Evolutionary conservation across 345 rosid species (phyloP).

Genomic region (Clarkia xantiana): DNA sequence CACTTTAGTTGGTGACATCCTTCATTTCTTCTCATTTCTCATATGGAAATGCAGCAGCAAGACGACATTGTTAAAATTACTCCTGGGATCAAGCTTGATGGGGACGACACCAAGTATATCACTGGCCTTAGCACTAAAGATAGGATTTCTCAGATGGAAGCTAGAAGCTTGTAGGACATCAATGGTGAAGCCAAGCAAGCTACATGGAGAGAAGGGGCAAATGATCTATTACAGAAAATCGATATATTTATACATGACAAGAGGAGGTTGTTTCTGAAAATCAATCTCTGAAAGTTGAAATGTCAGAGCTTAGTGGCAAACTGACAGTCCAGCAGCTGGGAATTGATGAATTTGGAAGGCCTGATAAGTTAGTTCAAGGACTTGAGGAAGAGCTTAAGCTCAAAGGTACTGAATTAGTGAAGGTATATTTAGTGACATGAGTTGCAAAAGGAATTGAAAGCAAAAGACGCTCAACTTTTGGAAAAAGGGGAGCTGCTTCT

Average conservation of each 20-base stretch:
- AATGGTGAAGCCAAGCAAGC: conserved; percentile 36
- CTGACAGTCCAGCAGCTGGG: conserved; percentile 24
- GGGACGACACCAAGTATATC: conserved; percentile 32
- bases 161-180: conserved; percentile 35
- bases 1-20: no score
- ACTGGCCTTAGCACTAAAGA: conserved; percentile 70
- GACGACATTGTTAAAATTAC: no score
- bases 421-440: conserved; percentile 22
- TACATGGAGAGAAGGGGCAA: conserved; percentile 51
- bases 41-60: no score
- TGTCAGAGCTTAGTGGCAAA: conserved; percentile 18
- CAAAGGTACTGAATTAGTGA: conserved; percentile 18
- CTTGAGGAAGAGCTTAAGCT: conserved; percentile 26
- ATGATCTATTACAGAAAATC: conserved; percentile 22
- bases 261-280: conserved; percentile 25
- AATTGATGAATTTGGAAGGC: conserved; percentile 37
- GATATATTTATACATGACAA: conserved; percentile 39
- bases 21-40: no score
- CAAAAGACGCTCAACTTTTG: conserved; percentile 10
- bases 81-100: conserved; percentile 12
- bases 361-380: conserved; percentile 23
- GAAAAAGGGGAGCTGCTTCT: conserved; percentile 20
- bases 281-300: conserved; percentile 25
- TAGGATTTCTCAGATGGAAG: conserved; percentile 75
- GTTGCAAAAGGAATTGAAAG: conserved; percentile 21